A percentile compares a stretch with the other conserved stretches of the same genome.
phyloP scores from a whole-genome alignment of 345 rosid species.

The Diplotaxis tenuifolia region DNA sequence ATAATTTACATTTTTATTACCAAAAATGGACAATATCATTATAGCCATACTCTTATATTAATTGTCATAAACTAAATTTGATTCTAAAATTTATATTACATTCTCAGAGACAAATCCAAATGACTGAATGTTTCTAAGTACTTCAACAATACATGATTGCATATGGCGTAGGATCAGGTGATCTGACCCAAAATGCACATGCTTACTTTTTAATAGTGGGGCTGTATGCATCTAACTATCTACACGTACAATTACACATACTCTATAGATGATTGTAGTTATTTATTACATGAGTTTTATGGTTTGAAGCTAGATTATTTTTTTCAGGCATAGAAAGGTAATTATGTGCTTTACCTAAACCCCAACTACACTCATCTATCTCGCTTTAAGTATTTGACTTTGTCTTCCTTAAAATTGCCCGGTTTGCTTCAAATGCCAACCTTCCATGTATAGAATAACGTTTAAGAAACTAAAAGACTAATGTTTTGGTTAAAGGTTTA shows the following conservation, averaged over 20 bases:
- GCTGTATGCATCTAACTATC: background rate
- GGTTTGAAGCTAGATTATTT: constrained; percentile 6
- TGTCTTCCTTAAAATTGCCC: background rate
- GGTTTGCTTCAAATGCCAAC: constrained; percentile 1
- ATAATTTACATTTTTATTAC: background rate
- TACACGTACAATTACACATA: background rate
- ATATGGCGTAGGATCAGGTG: background rate
- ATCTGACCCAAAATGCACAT: constrained; percentile 3
- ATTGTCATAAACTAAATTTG: background rate
- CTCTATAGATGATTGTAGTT: background rate
- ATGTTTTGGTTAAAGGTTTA: constrained; percentile 8
- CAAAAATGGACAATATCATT: background rate
- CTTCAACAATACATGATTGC: background rate
- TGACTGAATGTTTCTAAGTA: background rate
- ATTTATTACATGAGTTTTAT: background rate
- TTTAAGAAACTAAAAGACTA: background rate
- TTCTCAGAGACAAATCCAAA: background rate
- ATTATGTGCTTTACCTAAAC: constrained; percentile 23
- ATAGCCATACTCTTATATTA: background rate
- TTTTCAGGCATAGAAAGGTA: background rate
- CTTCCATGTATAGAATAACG: background rate
- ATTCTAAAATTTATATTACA: background rate
- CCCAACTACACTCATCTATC: constrained; percentile 1
- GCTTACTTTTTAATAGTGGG: background rate
- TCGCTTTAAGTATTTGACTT: background rate